Evolutionary conservation across 2,329 filamentous ascomycete species (phyloP).

Genomic region (Fusarium nematophilum): DNA sequence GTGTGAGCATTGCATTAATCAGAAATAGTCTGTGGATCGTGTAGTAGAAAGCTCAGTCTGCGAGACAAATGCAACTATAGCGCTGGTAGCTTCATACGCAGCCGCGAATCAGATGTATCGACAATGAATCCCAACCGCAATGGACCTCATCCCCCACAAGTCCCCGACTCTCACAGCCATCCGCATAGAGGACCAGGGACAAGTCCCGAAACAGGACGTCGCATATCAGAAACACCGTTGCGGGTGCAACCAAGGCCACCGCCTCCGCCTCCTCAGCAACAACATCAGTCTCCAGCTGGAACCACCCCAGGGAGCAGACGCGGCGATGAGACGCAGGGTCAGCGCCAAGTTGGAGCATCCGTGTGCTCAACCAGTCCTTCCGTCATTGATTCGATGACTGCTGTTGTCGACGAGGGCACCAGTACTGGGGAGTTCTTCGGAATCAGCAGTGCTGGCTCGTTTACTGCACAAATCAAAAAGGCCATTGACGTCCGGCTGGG

Average conservation of each 20-base stretch:
- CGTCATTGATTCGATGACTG: slow-evolving; percentile 58
- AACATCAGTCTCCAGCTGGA: slow-evolving; percentile 19
- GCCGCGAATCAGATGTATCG: slow-evolving; percentile 3
- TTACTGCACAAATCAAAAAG: slow-evolving; percentile 58
- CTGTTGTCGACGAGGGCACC: slow-evolving; percentile 54
- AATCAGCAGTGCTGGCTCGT: slow-evolving; percentile 59
- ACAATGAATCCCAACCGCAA: background rate
- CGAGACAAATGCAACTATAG: slow-evolving; percentile 46
- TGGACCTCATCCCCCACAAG: background rate
- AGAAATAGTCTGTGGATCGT: slow-evolving; percentile 46
- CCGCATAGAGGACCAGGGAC: background rate
- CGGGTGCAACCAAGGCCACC: background rate
- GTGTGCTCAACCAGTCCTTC: slow-evolving; percentile 43
- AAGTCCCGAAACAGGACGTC: background rate
- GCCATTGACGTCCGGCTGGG: slow-evolving; percentile 52
- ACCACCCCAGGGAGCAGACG: slow-evolving; percentile 21
- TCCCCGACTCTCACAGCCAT: background rate
- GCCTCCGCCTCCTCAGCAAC: slow-evolving; percentile 1
- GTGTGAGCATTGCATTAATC: background rate
- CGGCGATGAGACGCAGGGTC: slow-evolving; percentile 5
- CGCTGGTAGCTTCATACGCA: slow-evolving; percentile 1
- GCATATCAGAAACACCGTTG: background rate
- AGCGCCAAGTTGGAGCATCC: slow-evolving; percentile 24
- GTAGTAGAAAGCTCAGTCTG: slow-evolving; percentile 44
- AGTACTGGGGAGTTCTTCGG: slow-evolving; percentile 58